Evolutionary conservation across 2,329 filamentous ascomycete species (phyloP).

Genomic region (Amauroascus niger): DNA sequence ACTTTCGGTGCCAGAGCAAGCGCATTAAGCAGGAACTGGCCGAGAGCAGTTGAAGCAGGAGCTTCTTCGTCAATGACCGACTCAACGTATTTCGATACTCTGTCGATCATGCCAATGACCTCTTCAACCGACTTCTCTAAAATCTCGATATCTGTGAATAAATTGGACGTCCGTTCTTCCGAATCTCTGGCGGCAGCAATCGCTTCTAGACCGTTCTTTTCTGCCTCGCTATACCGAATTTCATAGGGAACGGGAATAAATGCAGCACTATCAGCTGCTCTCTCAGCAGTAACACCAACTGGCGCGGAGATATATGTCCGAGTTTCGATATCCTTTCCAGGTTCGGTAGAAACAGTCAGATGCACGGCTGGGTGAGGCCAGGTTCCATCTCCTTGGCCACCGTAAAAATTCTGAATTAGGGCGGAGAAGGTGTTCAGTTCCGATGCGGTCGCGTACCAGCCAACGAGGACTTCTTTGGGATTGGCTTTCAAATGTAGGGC

Average conservation of each 20-base stretch:
- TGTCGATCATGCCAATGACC: conserved; percentile 79
- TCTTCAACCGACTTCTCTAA: conserved; percentile 79
- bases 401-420: conserved; percentile 99
- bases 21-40: conserved; percentile 90
- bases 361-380: conserved; percentile 97
- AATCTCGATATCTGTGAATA: conserved; percentile 82
- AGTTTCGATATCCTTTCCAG: conserved; percentile 79
- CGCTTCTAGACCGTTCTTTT: conserved; percentile 68
- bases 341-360: conserved; percentile 83
- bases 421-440: conserved; percentile 98
- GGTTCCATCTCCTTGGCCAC: conserved; percentile 89
- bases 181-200: conserved; percentile 71
- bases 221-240: conserved; percentile 75
- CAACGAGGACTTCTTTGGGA: conserved; percentile 85
- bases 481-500: conserved; percentile 86
- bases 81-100: conserved; percentile 84
- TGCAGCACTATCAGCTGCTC: conserved; percentile 88
- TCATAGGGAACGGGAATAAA: conserved; percentile 97
- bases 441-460: conserved; percentile 95
- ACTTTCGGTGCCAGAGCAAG: conserved; percentile 92
- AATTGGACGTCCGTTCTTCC: conserved; percentile 61
- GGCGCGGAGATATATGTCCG: conserved; percentile 92
- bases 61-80: conserved; percentile 82
- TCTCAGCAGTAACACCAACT: conserved; percentile 87
- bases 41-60: conserved; percentile 78